Conservation (phyloP, 352 stramenopile species). For the Pythium dissimile region DNA sequence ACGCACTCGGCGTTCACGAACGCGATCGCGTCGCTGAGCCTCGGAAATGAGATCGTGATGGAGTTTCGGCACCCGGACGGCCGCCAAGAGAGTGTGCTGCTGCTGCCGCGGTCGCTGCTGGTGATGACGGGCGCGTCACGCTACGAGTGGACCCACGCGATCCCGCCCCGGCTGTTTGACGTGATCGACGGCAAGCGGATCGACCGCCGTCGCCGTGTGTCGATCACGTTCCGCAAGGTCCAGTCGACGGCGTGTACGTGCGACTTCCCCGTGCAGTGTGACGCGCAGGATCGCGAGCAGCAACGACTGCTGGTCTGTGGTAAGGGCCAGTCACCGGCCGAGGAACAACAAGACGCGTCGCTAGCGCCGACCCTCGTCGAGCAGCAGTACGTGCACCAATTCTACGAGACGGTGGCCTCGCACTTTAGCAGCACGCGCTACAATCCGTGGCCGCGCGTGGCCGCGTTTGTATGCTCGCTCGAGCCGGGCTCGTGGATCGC, state of each 20-base stretch:
- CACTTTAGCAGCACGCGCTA: constrained; percentile 88
- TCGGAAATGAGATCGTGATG: constrained; percentile 82
- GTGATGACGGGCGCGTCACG: constrained; percentile 82
- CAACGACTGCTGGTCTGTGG: constrained; percentile 1
- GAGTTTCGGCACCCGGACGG: constrained; percentile 73
- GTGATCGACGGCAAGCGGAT: constrained; percentile 75
- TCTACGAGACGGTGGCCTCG: constrained; percentile 80
- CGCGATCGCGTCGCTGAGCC: constrained; percentile 77
- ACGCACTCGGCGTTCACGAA: constrained; percentile 86
- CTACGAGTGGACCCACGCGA: constrained; percentile 89
- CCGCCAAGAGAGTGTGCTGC: constrained; percentile 53
- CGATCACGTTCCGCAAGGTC: constrained; percentile 88
- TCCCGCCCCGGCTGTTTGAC: constrained; percentile 79
- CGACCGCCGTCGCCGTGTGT: constrained; percentile 61
- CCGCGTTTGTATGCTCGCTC: constrained; percentile 56
- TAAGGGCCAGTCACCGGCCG: constrained; percentile 1
- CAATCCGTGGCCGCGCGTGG: constrained; percentile 77
- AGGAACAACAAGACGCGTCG: constrained; percentile 20
- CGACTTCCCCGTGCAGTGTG: constrained; percentile 66
- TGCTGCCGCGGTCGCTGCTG: constrained; percentile 69
- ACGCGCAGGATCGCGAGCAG: constrained; percentile 29
- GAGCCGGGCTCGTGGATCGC: constrained; percentile 60
- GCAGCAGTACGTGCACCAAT: constrained; percentile 81
- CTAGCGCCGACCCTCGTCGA: constrained; percentile 63
- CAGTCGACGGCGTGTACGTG: constrained; percentile 64